Conservation (phyloP, 2,329 filamentous ascomycete genomes). For the Cryphonectria parasitica region DNA sequence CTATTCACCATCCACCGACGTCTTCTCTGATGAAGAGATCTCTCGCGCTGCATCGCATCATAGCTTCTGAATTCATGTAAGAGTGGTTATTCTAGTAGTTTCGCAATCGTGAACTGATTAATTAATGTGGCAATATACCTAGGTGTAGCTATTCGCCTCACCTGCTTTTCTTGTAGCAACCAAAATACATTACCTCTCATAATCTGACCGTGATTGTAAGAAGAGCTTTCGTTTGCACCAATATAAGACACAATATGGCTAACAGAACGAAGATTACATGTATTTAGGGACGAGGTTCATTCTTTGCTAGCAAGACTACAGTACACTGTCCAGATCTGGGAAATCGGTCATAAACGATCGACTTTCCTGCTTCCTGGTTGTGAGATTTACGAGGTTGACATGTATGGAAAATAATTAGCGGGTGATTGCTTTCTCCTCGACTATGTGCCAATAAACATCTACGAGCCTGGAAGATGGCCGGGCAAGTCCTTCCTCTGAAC, state of each 20-base stretch:
- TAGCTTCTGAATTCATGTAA: neutral
- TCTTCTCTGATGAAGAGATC: no score
- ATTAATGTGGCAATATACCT: neutral
- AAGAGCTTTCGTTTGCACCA: neutral
- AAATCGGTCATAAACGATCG: no score
- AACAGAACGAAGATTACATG: neutral
- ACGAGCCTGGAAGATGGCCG: neutral
- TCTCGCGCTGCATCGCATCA: neutral
- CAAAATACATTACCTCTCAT: neutral
- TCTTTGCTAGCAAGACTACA: neutral
- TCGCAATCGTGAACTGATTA: neutral
- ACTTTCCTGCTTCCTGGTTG: neutral
- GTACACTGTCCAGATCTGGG: neutral
- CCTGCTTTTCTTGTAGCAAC: neutral
- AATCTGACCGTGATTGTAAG: neutral
- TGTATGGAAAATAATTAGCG: neutral
- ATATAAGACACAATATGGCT: neutral
- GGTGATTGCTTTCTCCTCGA: neutral
- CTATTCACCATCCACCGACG: neutral
- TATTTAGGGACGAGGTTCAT: neutral
- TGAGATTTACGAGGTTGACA: neutral
- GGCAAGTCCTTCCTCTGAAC: neutral
- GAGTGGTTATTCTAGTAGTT: neutral
- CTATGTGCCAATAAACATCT: neutral
- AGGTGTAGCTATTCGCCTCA: neutral